Percentiles rank a stretch among this genome's conserved stretches.
Evolutionary conservation across 106 monocot species (phyloP).

Genomic region (Dioscorea dumetorum): DNA sequence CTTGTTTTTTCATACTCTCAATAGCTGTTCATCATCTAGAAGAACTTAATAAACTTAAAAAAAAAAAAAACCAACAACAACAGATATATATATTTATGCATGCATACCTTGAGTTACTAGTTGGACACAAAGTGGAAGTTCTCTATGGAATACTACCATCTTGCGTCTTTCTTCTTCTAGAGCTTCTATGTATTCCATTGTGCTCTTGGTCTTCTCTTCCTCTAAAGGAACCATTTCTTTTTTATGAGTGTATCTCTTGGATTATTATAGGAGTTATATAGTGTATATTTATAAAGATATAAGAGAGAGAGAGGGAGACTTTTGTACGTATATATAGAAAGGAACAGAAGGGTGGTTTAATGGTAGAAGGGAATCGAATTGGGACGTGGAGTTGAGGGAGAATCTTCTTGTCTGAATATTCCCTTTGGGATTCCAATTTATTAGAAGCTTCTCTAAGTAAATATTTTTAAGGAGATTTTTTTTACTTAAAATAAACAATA

Average conservation of each 20-base stretch:
- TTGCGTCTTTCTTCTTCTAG: conserved; percentile 13
- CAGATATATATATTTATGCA: neutral
- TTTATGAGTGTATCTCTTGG: too few species aligned
- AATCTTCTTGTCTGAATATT: neutral
- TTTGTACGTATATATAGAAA: neutral
- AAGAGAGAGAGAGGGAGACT: too few species aligned
- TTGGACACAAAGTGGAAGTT: conserved; percentile 12
- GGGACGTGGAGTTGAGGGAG: neutral
- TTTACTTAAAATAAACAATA: too few species aligned
- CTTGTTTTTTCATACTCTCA: conserved; percentile 1
- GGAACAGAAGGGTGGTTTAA: neutral
- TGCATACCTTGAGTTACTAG: conserved; percentile 8
- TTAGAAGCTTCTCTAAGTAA: too few species aligned
- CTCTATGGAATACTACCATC: conserved; percentile 13
- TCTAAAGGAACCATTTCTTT: neutral
- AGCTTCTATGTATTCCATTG: neutral
- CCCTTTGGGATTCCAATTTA: neutral
- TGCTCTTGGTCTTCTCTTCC: neutral
- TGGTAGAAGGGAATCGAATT: neutral
- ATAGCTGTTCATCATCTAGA: conserved; percentile 6
- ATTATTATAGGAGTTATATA: neutral
- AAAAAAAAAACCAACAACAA: neutral
- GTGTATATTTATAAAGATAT: neutral
- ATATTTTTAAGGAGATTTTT: too few species aligned
- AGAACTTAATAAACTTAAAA: neutral